Conservation (phyloP, 176 grass and related monocot genomes). For the Lolium rigidum region DNA sequence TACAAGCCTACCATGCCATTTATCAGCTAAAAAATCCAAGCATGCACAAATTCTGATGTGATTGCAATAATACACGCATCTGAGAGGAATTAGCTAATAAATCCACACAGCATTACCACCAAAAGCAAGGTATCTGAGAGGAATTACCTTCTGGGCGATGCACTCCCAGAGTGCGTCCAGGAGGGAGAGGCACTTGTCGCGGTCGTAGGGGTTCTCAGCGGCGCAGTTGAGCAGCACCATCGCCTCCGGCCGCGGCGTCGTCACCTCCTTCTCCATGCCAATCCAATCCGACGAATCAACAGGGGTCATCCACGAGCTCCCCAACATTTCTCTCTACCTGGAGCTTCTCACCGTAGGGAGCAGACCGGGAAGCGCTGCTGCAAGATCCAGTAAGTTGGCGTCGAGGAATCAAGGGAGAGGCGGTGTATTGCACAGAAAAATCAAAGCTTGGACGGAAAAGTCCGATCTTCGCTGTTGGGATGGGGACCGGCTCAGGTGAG, state of each 20-base stretch:
- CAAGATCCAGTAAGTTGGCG: too few relatives aligned
- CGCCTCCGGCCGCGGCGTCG: conserved; percentile 74
- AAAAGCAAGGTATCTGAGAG: neutral
- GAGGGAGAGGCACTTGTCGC: conserved; percentile 74
- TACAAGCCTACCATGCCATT: neutral
- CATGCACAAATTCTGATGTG: neutral
- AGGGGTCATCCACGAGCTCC: neutral
- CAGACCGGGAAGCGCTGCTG: too few relatives aligned
- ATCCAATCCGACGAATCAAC: conserved; percentile 30
- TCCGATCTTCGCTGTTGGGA: too few relatives aligned
- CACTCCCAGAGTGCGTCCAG: conserved; percentile 70
- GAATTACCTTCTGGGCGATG: conserved; percentile 78
- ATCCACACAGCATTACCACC: neutral
- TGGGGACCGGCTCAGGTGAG: too few relatives aligned
- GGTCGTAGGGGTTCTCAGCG: conserved; percentile 64
- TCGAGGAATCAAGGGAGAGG: too few relatives aligned
- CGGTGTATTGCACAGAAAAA: too few relatives aligned
- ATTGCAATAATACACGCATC: too few relatives aligned
- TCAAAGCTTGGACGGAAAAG: too few relatives aligned
- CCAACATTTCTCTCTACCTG: too few relatives aligned
- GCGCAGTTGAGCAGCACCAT: conserved; percentile 92
- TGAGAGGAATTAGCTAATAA: conserved; percentile 2
- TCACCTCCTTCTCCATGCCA: conserved; percentile 35
- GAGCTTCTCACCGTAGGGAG: too few relatives aligned
- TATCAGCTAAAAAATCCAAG: neutral